phyloP scores from a whole-genome alignment of 2,329 filamentous ascomycete species.

The Pseudopithomyces maydicus region DNA sequence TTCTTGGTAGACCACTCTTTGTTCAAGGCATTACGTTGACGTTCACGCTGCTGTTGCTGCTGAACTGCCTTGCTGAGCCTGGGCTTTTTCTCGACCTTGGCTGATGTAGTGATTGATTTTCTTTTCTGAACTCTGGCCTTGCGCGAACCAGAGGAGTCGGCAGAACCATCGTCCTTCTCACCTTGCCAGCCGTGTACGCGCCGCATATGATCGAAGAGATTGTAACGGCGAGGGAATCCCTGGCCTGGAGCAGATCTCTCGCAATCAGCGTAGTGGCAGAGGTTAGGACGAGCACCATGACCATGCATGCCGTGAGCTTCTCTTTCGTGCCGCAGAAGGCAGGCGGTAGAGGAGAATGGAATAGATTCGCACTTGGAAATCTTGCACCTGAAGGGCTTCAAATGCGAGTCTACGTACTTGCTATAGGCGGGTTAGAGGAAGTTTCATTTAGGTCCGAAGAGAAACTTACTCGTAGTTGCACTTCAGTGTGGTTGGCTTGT shows the following conservation, averaged over 20 bases:
- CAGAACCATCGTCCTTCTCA: constrained; percentile 1
- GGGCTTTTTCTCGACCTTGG: constrained; percentile 3
- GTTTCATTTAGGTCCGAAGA: constrained; percentile 1
- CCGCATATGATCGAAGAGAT: constrained; percentile 96
- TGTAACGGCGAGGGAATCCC: constrained; percentile 94
- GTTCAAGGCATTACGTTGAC: constrained; percentile 35
- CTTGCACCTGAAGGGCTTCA: constrained; percentile 97
- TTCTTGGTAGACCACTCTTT: constrained; percentile 41
- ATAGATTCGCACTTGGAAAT: constrained; percentile 79
- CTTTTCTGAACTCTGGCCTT: constrained; percentile 40
- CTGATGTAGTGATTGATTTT: constrained; percentile 7
- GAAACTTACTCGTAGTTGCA: constrained; percentile 94
- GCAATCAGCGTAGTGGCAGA: constrained; percentile 86
- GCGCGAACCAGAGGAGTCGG: constrained; percentile 22
- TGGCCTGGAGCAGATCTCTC: constrained; percentile 81
- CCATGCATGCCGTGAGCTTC: constrained; percentile 96
- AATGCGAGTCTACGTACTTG: constrained; percentile 95
- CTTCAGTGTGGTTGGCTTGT: constrained; percentile 95
- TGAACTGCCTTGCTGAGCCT: constrained; percentile 36
- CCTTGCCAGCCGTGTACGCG: constrained; percentile 71
- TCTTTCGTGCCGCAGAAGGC: constrained; percentile 90
- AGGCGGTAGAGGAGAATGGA: constrained; percentile 93
- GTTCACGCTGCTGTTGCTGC: constrained; percentile 43
- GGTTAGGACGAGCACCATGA: constrained; percentile 88
- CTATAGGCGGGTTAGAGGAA: constrained; percentile 54